Percentiles rank a stretch among this genome's conserved stretches.
Conservation (phyloP, 2,329 filamentous ascomycete genomes). For the Sodiomyces alkalinus region DNA sequence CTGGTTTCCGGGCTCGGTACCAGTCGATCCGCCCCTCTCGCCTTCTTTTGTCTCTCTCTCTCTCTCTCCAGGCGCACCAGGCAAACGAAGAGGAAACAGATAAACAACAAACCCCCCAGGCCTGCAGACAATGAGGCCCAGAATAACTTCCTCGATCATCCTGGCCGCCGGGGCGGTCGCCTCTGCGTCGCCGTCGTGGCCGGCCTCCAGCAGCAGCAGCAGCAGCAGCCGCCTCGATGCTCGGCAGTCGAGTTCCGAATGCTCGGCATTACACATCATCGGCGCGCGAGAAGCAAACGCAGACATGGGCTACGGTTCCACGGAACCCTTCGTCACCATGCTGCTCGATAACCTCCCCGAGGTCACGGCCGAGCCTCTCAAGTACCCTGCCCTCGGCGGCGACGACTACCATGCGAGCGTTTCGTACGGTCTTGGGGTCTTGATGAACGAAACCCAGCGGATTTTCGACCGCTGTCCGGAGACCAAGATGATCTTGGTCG, state of each 20-base stretch:
- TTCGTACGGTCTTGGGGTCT: conserved; percentile 34
- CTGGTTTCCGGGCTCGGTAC: too few relatives aligned
- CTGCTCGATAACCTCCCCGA: conserved; percentile 24
- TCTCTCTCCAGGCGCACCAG: too few relatives aligned
- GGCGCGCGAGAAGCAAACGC: conserved; percentile 34
- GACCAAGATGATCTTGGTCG: conserved; percentile 40
- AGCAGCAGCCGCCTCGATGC: background rate
- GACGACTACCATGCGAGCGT: conserved; percentile 37
- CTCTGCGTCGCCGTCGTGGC: too few relatives aligned
- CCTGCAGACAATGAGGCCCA: too few relatives aligned
- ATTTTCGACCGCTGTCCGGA: conserved; percentile 29
- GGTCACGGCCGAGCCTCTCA: conserved; percentile 28
- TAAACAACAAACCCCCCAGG: too few relatives aligned
- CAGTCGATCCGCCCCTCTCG: too few relatives aligned
- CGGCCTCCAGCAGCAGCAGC: too few relatives aligned
- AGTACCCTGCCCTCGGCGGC: conserved; percentile 40
- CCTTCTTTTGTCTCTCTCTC: too few relatives aligned
- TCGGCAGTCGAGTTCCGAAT: conserved; percentile 8
- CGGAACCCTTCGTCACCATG: conserved; percentile 26
- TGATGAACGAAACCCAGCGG: conserved; percentile 24
- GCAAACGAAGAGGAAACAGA: too few relatives aligned
- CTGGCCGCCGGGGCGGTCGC: too few relatives aligned
- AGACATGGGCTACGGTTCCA: conserved; percentile 27
- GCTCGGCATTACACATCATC: conserved; percentile 30
- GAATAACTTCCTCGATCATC: too few relatives aligned